These are phyloP conservation scores for Dichotomocladium elegans DNA, from an alignment of 371 early-diverging fungal species.

Conservation along the genomic window DNA sequence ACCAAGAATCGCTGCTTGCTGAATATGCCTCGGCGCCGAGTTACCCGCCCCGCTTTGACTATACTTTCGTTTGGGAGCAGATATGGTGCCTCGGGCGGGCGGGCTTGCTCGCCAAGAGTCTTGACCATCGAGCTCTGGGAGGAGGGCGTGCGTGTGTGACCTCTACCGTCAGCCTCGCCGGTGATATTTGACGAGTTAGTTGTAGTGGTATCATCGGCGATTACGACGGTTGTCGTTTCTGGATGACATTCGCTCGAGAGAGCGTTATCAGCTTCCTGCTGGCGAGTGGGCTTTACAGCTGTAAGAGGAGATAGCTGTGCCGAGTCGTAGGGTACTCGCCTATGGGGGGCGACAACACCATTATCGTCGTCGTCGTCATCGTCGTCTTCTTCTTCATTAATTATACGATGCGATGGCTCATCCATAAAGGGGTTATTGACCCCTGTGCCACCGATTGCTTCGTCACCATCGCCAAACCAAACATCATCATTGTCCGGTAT, in stretches of 20 bases:
- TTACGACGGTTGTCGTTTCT: not conserved
- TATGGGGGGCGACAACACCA: too few species aligned
- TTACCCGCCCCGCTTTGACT: conserved; percentile 54
- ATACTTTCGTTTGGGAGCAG: conserved; percentile 63
- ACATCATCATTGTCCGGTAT: conserved; percentile 21
- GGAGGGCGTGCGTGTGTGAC: not conserved
- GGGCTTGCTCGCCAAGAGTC: conserved; percentile 21
- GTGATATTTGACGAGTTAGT: not conserved
- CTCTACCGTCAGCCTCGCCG: too few species aligned
- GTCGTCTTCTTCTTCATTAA: not conserved
- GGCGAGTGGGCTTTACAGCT: too few species aligned
- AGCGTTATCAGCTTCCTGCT: too few species aligned
- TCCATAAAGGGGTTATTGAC: conserved; percentile 9
- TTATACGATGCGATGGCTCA: not conserved
- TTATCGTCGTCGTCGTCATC: not conserved
- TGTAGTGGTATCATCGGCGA: not conserved
- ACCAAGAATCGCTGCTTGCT: conserved; percentile 61
- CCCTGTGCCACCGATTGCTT: not conserved
- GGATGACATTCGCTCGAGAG: not conserved
- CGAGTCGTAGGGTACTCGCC: too few species aligned
- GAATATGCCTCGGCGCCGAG: conserved; percentile 58
- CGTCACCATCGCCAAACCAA: conserved; percentile 19
- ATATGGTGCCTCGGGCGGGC: conserved; percentile 39
- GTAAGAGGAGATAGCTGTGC: too few species aligned
- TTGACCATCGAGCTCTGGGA: conserved; percentile 15